phyloP scores from a whole-genome alignment of 1,284 basidiomycete genomes.

The Amylostereum areolatum region DNA sequence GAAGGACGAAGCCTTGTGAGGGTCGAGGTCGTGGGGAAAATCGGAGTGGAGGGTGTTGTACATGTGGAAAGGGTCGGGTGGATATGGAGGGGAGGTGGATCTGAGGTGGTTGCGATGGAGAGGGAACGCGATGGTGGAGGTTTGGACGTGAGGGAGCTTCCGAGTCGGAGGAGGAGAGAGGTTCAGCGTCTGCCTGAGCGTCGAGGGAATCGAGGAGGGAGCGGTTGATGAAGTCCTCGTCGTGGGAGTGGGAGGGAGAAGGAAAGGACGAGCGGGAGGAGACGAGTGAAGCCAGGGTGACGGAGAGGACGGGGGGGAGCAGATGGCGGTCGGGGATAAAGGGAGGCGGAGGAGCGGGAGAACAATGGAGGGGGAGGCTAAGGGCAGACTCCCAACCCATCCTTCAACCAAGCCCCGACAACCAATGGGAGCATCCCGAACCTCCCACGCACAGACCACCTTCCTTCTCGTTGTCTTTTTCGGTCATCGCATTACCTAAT shows the following conservation, averaged over 20 bases:
- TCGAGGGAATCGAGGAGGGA: constrained; percentile 74
- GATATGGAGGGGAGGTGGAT: constrained; percentile 35
- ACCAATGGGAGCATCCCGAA: no score
- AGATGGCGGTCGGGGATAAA: constrained; percentile 27
- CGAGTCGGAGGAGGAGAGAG: constrained; percentile 48
- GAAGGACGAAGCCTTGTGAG: constrained; percentile 33
- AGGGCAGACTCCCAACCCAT: constrained; percentile 9
- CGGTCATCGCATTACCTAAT: neutral
- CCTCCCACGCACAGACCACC: neutral
- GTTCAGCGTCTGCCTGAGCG: constrained; percentile 74
- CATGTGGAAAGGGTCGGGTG: constrained; percentile 32
- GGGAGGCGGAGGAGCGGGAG: constrained; percentile 26
- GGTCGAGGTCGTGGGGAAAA: constrained; percentile 30
- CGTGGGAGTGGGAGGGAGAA: constrained; percentile 32
- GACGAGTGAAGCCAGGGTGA: constrained; percentile 41
- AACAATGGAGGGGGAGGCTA: constrained; percentile 28
- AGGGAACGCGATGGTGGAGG: constrained; percentile 44
- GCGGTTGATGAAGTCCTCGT: constrained; percentile 80
- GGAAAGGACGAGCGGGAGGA: constrained; percentile 26
- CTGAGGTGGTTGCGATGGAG: constrained; percentile 37
- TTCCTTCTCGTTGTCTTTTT: neutral
- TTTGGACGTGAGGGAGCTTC: constrained; percentile 44
- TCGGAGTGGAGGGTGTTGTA: constrained; percentile 44
- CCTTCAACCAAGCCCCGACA: constrained; percentile 5
- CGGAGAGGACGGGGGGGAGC: constrained; percentile 19